Evolutionary conservation across 2,329 filamentous ascomycete genomes (phyloP), one percentile per base, ranked within the genome.

Genomic region (Nannizziopsis arthrosporioides): DNA sequence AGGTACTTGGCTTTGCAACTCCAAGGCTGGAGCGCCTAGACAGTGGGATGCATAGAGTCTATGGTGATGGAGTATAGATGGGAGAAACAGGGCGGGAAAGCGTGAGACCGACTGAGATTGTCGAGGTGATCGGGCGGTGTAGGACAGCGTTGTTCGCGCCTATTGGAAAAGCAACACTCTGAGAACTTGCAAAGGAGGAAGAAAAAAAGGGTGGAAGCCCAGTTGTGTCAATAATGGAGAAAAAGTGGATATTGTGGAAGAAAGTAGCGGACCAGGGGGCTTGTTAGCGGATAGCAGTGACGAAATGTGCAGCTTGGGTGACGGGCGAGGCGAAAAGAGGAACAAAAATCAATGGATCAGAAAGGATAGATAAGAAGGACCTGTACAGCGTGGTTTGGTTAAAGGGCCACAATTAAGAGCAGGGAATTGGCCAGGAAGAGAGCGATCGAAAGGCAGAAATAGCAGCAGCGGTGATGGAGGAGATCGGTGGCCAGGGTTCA

Each of bases 11-110:
- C 12, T 17, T 36, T 32, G 39, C 45, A 41, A 30, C 37, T 46
- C 44, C 44, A 46, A 34, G 15, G 27, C 38, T 40, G 44, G 44
- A 46, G 44, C 14, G 14, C 36, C 36, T 39, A 46, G 36, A 34
- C 15, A 6, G n/a, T n/a, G 22, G 34, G 17, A 46, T 12, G 38
- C 45, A 47, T 41, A 27, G n/a, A 37, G 41, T 2, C 3, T 42
- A 11, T 19, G 38, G 27, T n/a, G 10, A 36, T 12, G 42, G 38
- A n/a, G 27, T 17, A 37, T 2, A 7, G 5, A 14, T 9, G 19
- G 15, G 15, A 34, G 40, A 10, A 30, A 42, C 19, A n/a, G 9
- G 2, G 2, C 27, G 40, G n/a, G 11, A 10, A n/a, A 14, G 19
- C 12, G 27, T 32, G 15, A 14, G 14, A 34, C 6, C 2, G 15